Base-by-base conservation (phyloP, 1,284 basidiomycete genomes). In the Prillingera fragicola region DNA sequence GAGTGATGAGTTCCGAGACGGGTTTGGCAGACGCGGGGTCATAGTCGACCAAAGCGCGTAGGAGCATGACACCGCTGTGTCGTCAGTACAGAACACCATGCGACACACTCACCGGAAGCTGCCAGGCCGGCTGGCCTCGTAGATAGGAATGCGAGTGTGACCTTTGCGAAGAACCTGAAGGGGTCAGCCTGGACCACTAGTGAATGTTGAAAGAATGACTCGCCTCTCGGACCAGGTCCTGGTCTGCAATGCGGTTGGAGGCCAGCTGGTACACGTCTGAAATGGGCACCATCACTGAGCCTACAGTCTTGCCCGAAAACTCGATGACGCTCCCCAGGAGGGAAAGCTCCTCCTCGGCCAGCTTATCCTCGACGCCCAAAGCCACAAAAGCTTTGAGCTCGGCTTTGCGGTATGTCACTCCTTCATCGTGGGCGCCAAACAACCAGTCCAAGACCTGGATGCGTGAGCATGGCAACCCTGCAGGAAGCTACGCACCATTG, bases 331-430 rank as follows among this genome's bases (percentile, higher is more conserved):
- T 84, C 55, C 87, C 89, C 29, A 92, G 72, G 43, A 92, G 87
- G 38, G 78, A 77, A 38, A 90, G 84, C 65, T 91, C 85, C 52
- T 91, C 85, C 57, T 91, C 83, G 59, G 84, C 80, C 25, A 88
- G 80, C 23, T 82, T 80, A 48, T 87, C 78, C 70, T 91, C 86
- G 66, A 74, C 68, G 62, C 75, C 55, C 65, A 72, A 34, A 66
- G 85, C 37, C 17, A 96, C 79, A 68, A 96, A 95, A 0, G 86
- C 87, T 70, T 87, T 88, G 33, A 95, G 79, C 61, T 92, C 86
- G 0, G 86, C 85, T 66, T 90, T 90, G 57, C 88, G 87, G 72
- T 91, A 91, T 0, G 84, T 87, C 44, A 84, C 78, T 0, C 76
- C 68, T 33, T 73, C 66, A 27, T 60, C 62, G 52, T 75, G 72